Conservation (phyloP, 1,284 basidiomycete species). For the Fistulina hepatica region DNA sequence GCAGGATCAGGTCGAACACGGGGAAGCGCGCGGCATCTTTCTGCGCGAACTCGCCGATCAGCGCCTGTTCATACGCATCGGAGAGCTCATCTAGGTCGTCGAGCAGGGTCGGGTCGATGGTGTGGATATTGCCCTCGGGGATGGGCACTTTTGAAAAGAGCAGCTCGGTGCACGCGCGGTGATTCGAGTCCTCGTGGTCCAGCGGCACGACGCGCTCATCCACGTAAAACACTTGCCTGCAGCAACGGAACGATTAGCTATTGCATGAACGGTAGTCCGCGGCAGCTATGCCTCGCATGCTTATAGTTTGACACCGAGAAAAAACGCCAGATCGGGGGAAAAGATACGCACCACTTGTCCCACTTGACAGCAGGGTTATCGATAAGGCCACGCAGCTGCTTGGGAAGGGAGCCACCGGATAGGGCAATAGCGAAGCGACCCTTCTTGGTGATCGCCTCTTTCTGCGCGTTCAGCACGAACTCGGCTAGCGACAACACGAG, state of each 20-base stretch:
- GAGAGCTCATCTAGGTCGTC: conserved; percentile 81
- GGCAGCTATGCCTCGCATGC: too few species aligned
- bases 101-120: conserved; percentile 64
- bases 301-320: too few species aligned
- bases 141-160: conserved; percentile 85
- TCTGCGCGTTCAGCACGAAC: conserved; percentile 84
- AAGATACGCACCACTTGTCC: conserved; percentile 77
- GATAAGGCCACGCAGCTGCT: conserved; percentile 71
- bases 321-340: not conserved
- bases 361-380: conserved; percentile 73
- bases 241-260: not conserved
- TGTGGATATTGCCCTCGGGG: conserved; percentile 70
- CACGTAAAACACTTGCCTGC: conserved; percentile 95
- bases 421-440: conserved; percentile 87
- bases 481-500: conserved; percentile 62
- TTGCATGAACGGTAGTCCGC: conserved; percentile 11
- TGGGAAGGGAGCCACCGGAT: conserved; percentile 88
- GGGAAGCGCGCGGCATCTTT: conserved; percentile 89
- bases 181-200: conserved; percentile 89
- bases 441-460: conserved; percentile 80
- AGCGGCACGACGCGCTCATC: conserved; percentile 96
- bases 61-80: conserved; percentile 88
- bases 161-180: conserved; percentile 62
- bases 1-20: conserved; percentile 87
- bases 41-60: conserved; percentile 84